These are phyloP conservation scores for Alternaria ventricosa DNA, from an alignment of 2,329 filamentous ascomycete species.

Conservation along the genomic window DNA sequence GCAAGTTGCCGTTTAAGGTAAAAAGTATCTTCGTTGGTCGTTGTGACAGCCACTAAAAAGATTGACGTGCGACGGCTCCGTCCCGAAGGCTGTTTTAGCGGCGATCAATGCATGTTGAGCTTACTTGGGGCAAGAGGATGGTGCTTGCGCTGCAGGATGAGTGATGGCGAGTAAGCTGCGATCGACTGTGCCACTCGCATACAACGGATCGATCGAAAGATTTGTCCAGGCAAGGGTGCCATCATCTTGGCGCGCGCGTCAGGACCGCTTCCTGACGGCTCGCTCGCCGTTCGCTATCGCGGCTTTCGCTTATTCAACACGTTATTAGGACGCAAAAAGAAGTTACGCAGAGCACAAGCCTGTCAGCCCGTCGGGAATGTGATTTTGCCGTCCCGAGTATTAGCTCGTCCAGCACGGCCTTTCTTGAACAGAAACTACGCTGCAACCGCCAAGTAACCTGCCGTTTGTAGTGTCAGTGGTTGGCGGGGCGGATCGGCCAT, in stretches of 20 bases:
- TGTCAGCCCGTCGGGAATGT: too few species aligned
- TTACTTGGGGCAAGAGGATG: background rate
- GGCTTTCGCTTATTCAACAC: too few species aligned
- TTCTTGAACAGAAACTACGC: too few species aligned
- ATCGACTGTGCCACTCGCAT: background rate
- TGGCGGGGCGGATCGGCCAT: too few species aligned
- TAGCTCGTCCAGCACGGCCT: too few species aligned
- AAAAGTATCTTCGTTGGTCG: background rate
- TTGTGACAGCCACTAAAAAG: background rate
- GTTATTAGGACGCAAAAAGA: too few species aligned
- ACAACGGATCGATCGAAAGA: background rate
- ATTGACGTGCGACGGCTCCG: constrained; percentile 3
- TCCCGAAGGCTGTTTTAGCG: background rate
- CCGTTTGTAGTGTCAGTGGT: too few species aligned
- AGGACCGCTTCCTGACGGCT: background rate
- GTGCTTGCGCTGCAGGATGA: background rate
- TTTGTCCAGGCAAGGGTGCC: background rate
- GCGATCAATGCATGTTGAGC: background rate
- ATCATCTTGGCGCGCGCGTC: background rate
- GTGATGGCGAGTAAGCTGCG: background rate
- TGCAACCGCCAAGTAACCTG: too few species aligned
- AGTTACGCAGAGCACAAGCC: too few species aligned
- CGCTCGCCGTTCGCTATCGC: too few species aligned
- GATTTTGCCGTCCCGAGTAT: too few species aligned
- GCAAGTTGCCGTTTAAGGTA: background rate